Conservation (phyloP, 1,284 basidiomycete genomes). For the Trametes versicolor region DNA sequence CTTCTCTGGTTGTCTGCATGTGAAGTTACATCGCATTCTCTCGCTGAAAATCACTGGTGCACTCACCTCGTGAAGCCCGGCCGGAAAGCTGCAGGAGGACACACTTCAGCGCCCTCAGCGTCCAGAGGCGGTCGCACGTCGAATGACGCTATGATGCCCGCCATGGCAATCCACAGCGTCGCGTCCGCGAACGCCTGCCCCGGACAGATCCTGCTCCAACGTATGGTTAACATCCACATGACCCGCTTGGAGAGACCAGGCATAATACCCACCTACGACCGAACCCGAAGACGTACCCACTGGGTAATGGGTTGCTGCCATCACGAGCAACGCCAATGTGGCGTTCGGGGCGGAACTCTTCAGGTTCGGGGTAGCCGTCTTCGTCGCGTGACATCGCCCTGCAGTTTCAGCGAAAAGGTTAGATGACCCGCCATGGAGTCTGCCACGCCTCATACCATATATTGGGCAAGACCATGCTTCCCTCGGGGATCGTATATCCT, state of each 20-base stretch:
- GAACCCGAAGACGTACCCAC: constrained; percentile 29
- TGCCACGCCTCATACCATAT: constrained; percentile 48
- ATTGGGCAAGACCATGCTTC: constrained; percentile 56
- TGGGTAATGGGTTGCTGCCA: constrained; percentile 9
- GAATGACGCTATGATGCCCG: not conserved
- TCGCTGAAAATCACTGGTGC: too few relatives aligned
- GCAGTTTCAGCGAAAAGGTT: not conserved
- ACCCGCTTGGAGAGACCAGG: constrained; percentile 16
- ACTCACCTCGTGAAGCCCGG: constrained; percentile 32
- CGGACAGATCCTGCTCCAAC: not conserved
- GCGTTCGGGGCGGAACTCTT: constrained; percentile 41
- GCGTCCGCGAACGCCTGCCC: not conserved
- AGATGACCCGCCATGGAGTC: too few relatives aligned
- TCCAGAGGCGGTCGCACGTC: constrained; percentile 27
- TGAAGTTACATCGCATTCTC: not conserved
- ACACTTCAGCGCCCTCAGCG: constrained; percentile 33
- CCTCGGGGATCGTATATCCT: constrained; percentile 55
- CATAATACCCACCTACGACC: constrained; percentile 43
- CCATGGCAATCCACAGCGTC: not conserved
- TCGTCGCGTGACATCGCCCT: constrained; percentile 43
- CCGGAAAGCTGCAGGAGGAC: constrained; percentile 34
- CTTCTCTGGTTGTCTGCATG: constrained; percentile 18
- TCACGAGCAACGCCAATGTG: constrained; percentile 29
- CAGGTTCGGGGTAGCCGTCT: constrained; percentile 35
- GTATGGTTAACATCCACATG: constrained; percentile 34